Evolutionary conservation across 2,329 filamentous ascomycete genomes (phyloP).

Genomic region (Hysterium pulicare): DNA sequence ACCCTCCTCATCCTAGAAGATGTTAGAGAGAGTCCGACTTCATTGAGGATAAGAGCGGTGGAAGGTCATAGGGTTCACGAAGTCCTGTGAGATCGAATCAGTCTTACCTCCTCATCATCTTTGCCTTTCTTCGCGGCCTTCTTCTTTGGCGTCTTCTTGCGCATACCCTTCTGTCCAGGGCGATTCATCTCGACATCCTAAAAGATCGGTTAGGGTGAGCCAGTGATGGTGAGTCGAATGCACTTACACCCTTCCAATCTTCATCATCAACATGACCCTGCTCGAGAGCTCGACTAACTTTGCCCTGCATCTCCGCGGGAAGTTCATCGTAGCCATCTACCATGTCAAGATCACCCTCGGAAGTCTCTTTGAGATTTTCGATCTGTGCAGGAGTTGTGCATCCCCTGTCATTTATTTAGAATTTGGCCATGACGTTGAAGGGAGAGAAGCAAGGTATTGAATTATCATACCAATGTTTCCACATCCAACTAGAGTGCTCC

Average conservation of each 20-base stretch:
- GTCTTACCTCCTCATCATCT: constrained; percentile 20
- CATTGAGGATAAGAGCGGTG: too few species aligned
- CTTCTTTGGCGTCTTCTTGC: constrained; percentile 31
- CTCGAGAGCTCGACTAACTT: constrained; percentile 67
- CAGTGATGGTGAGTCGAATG: neutral
- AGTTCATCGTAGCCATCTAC: constrained; percentile 83
- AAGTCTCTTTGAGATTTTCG: constrained; percentile 58
- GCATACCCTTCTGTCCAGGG: constrained; percentile 64
- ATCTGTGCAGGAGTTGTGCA: constrained; percentile 79
- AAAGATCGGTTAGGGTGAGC: constrained; percentile 8
- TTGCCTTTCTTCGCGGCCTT: constrained; percentile 25
- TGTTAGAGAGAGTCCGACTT: constrained; percentile 8
- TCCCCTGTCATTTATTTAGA: constrained; percentile 58
- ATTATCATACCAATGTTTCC: constrained; percentile 76
- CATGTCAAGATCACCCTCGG: constrained; percentile 58
- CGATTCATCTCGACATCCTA: constrained; percentile 74
- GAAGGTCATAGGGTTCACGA: too few species aligned
- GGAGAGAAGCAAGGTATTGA: neutral
- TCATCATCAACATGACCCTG: constrained; percentile 79
- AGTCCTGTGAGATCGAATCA: neutral
- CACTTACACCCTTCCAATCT: constrained; percentile 83
- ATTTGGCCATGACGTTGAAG: constrained; percentile 1
- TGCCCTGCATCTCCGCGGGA: constrained; percentile 64
- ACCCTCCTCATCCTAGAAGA: constrained; percentile 14
- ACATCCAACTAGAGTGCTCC: constrained; percentile 64